phyloP scores from a whole-genome alignment of 2,329 filamentous ascomycete species.

The Penicillium expansum region DNA sequence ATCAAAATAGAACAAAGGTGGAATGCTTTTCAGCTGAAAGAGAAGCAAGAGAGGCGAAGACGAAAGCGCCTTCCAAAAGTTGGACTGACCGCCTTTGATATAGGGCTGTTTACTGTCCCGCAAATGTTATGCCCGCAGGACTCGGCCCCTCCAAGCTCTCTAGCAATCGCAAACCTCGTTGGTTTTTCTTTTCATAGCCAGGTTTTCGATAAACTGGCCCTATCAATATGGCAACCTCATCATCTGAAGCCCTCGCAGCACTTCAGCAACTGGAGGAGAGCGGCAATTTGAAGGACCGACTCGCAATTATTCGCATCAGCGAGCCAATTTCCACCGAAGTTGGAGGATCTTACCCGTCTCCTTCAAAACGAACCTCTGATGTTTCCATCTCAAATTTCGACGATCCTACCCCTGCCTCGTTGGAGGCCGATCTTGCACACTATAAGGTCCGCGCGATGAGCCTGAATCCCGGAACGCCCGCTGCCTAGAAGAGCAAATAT shows the following conservation, averaged over 20 bases:
- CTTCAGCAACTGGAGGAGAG: conserved; percentile 48
- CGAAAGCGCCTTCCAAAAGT: conserved; percentile 6
- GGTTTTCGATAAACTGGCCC: too few species aligned
- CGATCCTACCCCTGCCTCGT: conserved; percentile 68
- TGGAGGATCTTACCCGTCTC: conserved; percentile 28
- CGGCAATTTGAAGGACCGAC: conserved; percentile 49
- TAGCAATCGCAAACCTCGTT: neutral
- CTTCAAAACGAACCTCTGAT: conserved; percentile 65
- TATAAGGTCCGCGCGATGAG: conserved; percentile 60
- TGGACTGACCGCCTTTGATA: conserved; percentile 11
- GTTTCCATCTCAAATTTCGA: conserved; percentile 68
- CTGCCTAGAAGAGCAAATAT: neutral
- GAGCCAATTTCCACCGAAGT: conserved; percentile 63
- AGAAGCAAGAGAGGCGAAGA: conserved; percentile 1
- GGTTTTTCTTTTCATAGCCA: neutral
- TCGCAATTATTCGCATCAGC: conserved; percentile 74
- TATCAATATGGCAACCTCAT: conserved; percentile 20
- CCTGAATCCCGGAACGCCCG: neutral
- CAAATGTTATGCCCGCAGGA: neutral
- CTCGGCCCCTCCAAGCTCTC: neutral
- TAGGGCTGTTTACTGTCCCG: conserved; percentile 10
- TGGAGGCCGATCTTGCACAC: conserved; percentile 80
- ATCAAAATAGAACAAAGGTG: neutral
- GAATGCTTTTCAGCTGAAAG: neutral
- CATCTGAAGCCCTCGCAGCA: conserved; percentile 34